These are phyloP conservation scores for Artemisia argyi DNA, from an alignment of 129 eudicot species.

Conservation along the genomic window DNA sequence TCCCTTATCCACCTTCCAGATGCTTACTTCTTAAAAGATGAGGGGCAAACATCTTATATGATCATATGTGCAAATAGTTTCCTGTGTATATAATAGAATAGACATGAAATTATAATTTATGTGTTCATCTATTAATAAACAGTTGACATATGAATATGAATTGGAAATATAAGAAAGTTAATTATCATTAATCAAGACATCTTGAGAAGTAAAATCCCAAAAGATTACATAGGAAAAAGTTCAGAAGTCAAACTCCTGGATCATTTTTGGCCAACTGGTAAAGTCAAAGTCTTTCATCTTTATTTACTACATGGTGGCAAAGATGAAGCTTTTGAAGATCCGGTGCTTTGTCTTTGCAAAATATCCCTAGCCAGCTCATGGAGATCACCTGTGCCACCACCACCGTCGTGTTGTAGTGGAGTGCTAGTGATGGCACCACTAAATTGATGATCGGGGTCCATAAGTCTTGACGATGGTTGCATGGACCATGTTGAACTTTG, in stretches of 20 bases:
- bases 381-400: constrained; percentile 50
- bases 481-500: constrained; percentile 53
- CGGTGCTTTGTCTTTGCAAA: constrained; percentile 43
- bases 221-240: constrained; percentile 23
- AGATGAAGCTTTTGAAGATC: constrained; percentile 43
- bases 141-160: neutral
- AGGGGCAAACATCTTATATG: too few species aligned
- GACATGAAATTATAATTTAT: neutral
- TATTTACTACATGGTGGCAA: constrained; percentile 58
- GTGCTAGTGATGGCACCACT: constrained; percentile 25
- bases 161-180: neutral
- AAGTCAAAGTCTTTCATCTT: constrained; percentile 27
- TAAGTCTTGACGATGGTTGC: constrained; percentile 29
- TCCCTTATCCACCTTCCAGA: too few species aligned
- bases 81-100: too few species aligned
- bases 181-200: neutral
- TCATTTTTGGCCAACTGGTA: constrained; percentile 21
- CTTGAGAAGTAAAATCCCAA: neutral
- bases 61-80: too few species aligned
- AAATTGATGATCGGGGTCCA: constrained; percentile 46
- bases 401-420: constrained; percentile 23
- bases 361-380: constrained; percentile 76
- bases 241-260: constrained; percentile 18
- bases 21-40: too few species aligned
- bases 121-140: neutral